These are phyloP conservation scores for Chlamydomonas eustigma DNA, from an alignment of 139 green algal genomes.

Conservation along the genomic window DNA sequence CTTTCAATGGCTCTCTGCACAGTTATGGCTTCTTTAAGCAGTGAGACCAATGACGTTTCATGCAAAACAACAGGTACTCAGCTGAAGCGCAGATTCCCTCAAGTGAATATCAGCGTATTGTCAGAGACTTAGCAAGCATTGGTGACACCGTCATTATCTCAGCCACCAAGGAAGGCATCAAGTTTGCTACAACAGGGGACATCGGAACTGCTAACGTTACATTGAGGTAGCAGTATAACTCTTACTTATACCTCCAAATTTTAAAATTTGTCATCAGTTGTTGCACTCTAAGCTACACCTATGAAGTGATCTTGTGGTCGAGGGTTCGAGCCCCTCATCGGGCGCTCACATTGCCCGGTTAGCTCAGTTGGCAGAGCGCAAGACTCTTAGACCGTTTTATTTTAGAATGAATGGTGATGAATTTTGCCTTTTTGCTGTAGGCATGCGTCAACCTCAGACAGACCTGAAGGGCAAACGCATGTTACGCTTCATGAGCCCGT, in stretches of 20 bases:
- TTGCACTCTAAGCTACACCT: not conserved
- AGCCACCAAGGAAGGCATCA: slow-evolving; percentile 88
- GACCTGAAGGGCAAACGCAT: slow-evolving; percentile 73
- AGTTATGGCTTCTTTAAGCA: not conserved
- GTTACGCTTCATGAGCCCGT: slow-evolving; percentile 94
- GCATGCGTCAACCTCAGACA: slow-evolving; percentile 30
- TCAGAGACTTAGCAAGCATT: slow-evolving; percentile 63
- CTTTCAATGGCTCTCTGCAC: not conserved
- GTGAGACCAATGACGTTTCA: too few relatives aligned
- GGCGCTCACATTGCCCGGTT: not conserved
- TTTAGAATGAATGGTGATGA: too few relatives aligned
- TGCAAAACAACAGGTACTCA: too few relatives aligned
- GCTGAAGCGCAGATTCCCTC: slow-evolving; percentile 45
- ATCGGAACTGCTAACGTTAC: slow-evolving; percentile 56
- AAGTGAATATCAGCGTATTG: slow-evolving; percentile 91
- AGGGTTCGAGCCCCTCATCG: slow-evolving; percentile 1
- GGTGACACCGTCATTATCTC: slow-evolving; percentile 77
- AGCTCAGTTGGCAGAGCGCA: slow-evolving; percentile 3
- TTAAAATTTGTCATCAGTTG: slow-evolving; percentile 94
- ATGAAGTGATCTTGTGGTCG: slow-evolving; percentile 3
- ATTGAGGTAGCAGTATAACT: slow-evolving; percentile 57
- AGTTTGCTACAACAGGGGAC: slow-evolving; percentile 92
- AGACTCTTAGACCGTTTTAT: slow-evolving; percentile 6
- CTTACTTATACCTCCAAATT: slow-evolving; percentile 94
- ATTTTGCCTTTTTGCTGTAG: too few relatives aligned